phyloP scores from a whole-genome alignment of 1,139 yeast genomes.

The Kurtzmaniella quercitrusa region DNA sequence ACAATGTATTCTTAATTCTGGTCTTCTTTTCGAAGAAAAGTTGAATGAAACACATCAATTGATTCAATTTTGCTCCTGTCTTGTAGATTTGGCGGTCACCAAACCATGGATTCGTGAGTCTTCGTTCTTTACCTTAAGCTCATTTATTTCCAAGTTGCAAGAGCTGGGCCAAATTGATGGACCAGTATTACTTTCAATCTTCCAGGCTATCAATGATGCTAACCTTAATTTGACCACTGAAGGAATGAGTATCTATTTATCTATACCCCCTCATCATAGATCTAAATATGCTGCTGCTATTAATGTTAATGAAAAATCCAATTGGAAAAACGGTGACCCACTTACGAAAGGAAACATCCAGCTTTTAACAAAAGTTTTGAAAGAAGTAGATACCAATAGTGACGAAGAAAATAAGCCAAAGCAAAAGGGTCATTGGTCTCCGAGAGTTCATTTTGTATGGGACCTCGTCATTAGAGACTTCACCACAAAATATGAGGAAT shows the following conservation, averaged over 20 bases:
- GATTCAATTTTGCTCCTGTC: slow-evolving; percentile 34
- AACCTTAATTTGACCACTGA: slow-evolving; percentile 69
- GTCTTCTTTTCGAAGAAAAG: slow-evolving; percentile 32
- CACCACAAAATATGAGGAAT: slow-evolving; percentile 15
- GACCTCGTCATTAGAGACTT: slow-evolving; percentile 49
- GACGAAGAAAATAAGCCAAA: slow-evolving; percentile 26
- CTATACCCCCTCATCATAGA: slow-evolving; percentile 36
- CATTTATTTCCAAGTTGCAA: slow-evolving; percentile 26
- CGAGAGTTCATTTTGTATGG: slow-evolving; percentile 85
- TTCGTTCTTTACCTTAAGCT: slow-evolving; percentile 65
- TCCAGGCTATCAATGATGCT: slow-evolving; percentile 44
- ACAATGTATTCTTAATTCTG: slow-evolving; percentile 66
- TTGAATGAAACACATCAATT: slow-evolving; percentile 22
- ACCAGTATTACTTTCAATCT: slow-evolving; percentile 24
- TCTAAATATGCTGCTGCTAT: slow-evolving; percentile 20
- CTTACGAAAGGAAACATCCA: slow-evolving; percentile 62
- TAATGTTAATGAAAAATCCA: slow-evolving; percentile 20
- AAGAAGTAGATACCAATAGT: slow-evolving; percentile 46
- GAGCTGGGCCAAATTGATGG: slow-evolving; percentile 12
- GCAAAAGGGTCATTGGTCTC: slow-evolving; percentile 70
- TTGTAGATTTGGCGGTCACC: slow-evolving; percentile 55
- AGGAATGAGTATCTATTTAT: slow-evolving; percentile 70
- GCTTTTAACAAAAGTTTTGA: slow-evolving; percentile 58
- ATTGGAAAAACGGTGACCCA: slow-evolving; percentile 76
- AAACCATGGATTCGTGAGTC: slow-evolving; percentile 91